Conservation (phyloP, 805 yeast species). For the Yarrowia sp. region DNA sequence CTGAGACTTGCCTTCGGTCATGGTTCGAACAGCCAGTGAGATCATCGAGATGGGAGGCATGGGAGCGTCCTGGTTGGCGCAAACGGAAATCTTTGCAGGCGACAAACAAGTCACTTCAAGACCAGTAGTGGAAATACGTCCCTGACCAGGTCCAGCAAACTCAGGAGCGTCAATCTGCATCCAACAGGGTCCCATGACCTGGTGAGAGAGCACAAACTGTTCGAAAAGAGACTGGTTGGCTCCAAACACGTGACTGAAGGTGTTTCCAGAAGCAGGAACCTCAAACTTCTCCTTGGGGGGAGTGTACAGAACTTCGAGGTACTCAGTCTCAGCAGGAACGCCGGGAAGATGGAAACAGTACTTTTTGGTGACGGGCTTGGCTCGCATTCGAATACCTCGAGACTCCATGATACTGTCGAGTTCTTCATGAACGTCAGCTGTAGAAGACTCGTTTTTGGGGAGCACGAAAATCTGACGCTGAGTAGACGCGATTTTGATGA, state of each 20-base stretch:
- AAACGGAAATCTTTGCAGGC: constrained; percentile 22
- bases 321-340: constrained; percentile 75
- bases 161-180: constrained; percentile 66
- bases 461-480: constrained; percentile 71
- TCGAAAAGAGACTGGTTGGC: constrained; percentile 72
- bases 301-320: constrained; percentile 56
- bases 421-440: constrained; percentile 75
- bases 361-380: constrained; percentile 69
- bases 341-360: constrained; percentile 86
- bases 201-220: constrained; percentile 74
- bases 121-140: not conserved
- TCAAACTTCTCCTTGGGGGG: constrained; percentile 58
- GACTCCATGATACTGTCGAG: constrained; percentile 62
- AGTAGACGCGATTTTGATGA: constrained; percentile 71
- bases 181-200: constrained; percentile 99
- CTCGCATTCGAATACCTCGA: constrained; percentile 61
- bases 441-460: constrained; percentile 50
- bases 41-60: constrained; percentile 71
- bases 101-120: not conserved
- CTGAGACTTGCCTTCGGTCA: constrained; percentile 76
- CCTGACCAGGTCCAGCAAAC: constrained; percentile 39
- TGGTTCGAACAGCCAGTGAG: constrained; percentile 71
- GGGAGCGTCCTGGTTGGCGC: constrained; percentile 36
- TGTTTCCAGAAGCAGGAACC: constrained; percentile 51
- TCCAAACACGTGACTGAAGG: constrained; percentile 80